Evolutionary conservation across 495 filamentous ascomycete species (phyloP), one percentile per base, ranked within the genome.

Genomic region (Alectoria sarmentosa): DNA sequence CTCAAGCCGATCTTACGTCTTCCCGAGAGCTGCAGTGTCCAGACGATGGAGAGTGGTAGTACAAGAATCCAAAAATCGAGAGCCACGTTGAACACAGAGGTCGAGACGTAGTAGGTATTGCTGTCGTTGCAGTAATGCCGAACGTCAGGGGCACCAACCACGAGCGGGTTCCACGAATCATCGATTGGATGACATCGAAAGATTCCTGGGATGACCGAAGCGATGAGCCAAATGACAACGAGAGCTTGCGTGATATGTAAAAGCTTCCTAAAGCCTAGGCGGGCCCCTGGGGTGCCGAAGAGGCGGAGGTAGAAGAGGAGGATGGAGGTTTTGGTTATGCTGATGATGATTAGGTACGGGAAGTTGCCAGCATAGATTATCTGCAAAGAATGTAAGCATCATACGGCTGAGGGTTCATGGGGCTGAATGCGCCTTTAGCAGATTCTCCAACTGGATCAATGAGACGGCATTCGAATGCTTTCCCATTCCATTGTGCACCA

Each of bases 241-340:
- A 63, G 34, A 15, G 49, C 36, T 41, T 63, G 46, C 8, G 61
- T 63, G 48, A 36, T 54, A 15, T 56, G 42, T 23, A 63, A 30
- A 9, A 63, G 46, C 19, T 54, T 63, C 23, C 17, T 38, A 34
- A 63, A 63, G 36, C 36, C 49, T 48, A 41, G 38, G 30, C 48
- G 61, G 8, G 49, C 39, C 34, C 61, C 61, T 4, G 54, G 61
- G 4, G 49, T 54, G n/a, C 48, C 61, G 10, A 63, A 63, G 26
- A 63, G 61, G 17, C 61, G 61, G 39, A 41, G 23, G 23, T 63
- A 63, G 61, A 63, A 63, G 28, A 63, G 34, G 1, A 63, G 49
- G 23, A 63, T 56, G 23, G 61, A 63, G 36, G 28, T 56, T 56
- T 56, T 63, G 3, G 54, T 63, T 10, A 41, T 56, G 5, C 46